Base-by-base conservation (phyloP, 192 early-diverging fungal species). In the Martensiomyces pterosporus region DNA sequence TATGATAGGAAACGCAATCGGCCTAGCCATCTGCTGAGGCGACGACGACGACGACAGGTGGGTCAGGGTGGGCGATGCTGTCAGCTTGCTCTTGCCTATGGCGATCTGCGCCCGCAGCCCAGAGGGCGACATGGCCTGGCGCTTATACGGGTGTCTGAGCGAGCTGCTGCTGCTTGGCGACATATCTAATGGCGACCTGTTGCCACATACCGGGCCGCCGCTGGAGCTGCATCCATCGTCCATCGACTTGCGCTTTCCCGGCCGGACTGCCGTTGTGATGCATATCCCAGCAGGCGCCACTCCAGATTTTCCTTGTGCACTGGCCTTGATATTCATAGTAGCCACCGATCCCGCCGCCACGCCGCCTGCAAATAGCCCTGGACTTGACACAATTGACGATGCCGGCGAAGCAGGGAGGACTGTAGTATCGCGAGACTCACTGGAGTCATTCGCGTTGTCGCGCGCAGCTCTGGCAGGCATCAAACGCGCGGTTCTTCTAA, bases 71-170 rank as follows among this genome's bases (percentile, higher is more conserved):
- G 32, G 34, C 18, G 48, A 18, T n/a, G 37, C 43, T 4, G 41
- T 9, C 38, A 34, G 48, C 44, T 18, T 24, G 34, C 33, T 24
- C 39, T 44, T 55, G n/a, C 52, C 39, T 26, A 65, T 37, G 16
- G 57, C 36, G 16, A 60, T 47, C 35, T 73, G 69, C 9, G 63
- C 53, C 9, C 69, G 53, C 54, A 73, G 45, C 0, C 69, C 63
- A 2, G 64, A 61, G 6, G 69, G 69, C 16, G 69, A 73, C 69
- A 73, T 73, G 4, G 69, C 69, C 54, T 48, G 53, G 7, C 69
- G 69, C 47, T 73, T 73, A 46, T 61, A 57, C 14, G 52, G 39
- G n/a, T 64, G 27, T 38, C 38, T 10, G 21, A 17, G 39, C 22
- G 60, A 24, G 36, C 22, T 22, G n/a, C n/a, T n/a, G 34, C 27